Base-by-base conservation (phyloP, 2,329 filamentous ascomycete genomes). In the Clonostachys chloroleuca region DNA sequence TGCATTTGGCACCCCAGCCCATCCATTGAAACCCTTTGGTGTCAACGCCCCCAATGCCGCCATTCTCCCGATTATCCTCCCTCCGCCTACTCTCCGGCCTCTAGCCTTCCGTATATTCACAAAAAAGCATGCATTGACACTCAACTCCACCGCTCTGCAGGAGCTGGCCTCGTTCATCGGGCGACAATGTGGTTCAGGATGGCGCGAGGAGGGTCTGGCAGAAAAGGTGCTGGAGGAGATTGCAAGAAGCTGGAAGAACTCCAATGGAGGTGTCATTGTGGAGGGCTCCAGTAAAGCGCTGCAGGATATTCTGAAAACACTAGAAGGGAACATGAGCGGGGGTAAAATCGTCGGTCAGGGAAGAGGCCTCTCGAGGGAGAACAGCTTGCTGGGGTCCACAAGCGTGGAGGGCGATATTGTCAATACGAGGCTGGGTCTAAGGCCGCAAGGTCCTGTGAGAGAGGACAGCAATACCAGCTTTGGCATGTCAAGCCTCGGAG, bases 81-180 rank as follows among this genome's bases (percentile, higher is more conserved):
- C 92, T 5, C 88, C 92, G 1, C 83, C 90, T 10, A 95, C 89
- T 1, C 73, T 99, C 39, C 80, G 95, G 52, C 92, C 94, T 3
- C 77, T 97, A 17, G 95, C 94, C 9, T 97, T 99, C 61, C 84
- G 94, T 42, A 95, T 89, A 0, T 95, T 99, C 55, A 99, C 94
- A 3, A 96, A 96, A 67, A 99, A 97, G 62, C 90, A 99, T 69
- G 95, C 92, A 57, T 75, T 99, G 47, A 97, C 92, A 0, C 81
- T 99, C 46, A 92, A 89, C 8, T 94, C 92, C 0, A 83, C 91
- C 1, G 90, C 94, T 0, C 73, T 99, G 6, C 85, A 92, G 64
- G 82, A 88, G 42, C 77, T 99, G 34, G 92, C 94, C 17, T 78
- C 81, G 2, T 99, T 99, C 64, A 87, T 99, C 46, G 95, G 94